These are phyloP conservation scores for Mrakia gelida DNA, from an alignment of 768 basidiomycete genomes.

Conservation along the genomic window DNA sequence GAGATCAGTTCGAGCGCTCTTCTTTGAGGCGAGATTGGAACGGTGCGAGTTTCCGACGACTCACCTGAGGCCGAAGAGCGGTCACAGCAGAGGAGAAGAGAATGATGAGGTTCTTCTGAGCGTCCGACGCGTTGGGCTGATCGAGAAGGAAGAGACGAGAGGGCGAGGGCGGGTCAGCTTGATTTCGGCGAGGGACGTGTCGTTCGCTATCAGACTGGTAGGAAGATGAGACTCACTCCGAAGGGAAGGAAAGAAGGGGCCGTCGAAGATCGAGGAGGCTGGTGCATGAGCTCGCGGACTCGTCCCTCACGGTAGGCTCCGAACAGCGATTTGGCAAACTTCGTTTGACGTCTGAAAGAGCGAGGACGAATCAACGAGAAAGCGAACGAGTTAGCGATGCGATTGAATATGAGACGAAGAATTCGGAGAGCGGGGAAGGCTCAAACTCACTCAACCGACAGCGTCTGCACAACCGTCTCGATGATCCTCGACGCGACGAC, in stretches of 20 bases:
- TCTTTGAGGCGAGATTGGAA: conserved; percentile 21
- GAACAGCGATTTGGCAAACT: conserved; percentile 54
- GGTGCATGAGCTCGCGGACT: conserved; percentile 54
- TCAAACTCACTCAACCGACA: conserved; percentile 60
- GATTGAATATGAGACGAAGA: background rate
- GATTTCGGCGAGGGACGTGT: background rate
- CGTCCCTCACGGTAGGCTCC: conserved; percentile 58
- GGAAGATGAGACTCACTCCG: conserved; percentile 45
- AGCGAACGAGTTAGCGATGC: conserved; percentile 1
- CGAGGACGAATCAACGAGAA: background rate
- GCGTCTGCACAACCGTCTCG: conserved; percentile 60
- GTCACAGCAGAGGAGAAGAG: conserved; percentile 66
- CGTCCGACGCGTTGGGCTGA: conserved; percentile 49
- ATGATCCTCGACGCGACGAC: conserved; percentile 63
- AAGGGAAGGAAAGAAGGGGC: conserved; percentile 50
- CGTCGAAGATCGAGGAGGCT: conserved; percentile 49
- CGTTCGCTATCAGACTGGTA: background rate
- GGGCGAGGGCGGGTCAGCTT: background rate
- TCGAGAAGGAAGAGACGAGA: conserved; percentile 26
- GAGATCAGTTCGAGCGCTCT: background rate
- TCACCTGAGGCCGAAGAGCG: conserved; percentile 63
- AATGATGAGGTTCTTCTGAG: conserved; percentile 61
- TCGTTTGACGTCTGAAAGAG: conserved; percentile 59
- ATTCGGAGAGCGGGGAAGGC: conserved; percentile 7
- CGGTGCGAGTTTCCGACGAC: conserved; percentile 28